These are phyloP conservation scores for Fagopyrum esculentum DNA, from an alignment of 148 eudicot genomes.

Conservation along the genomic window DNA sequence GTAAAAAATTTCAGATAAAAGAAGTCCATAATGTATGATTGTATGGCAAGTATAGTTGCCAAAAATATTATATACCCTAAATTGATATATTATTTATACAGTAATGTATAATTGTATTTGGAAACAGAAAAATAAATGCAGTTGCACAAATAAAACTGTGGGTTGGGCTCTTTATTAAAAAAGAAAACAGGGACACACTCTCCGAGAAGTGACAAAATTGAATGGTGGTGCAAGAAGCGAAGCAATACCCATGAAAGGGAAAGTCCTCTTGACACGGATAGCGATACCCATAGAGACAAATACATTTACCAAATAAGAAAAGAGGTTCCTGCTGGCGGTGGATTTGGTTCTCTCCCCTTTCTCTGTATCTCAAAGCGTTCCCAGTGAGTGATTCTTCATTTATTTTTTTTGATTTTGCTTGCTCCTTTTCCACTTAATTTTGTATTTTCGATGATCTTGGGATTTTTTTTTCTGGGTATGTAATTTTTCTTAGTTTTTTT, in stretches of 20 bases:
- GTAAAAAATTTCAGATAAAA: too few species aligned
- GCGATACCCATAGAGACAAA: slow-evolving; percentile 9
- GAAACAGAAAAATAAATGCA: too few species aligned
- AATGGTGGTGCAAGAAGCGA: slow-evolving; percentile 19
- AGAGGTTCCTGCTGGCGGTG: slow-evolving; percentile 14
- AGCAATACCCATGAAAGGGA: slow-evolving; percentile 13
- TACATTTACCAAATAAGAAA: slow-evolving; percentile 2
- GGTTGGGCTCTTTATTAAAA: neutral
- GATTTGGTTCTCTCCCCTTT: slow-evolving; percentile 3
- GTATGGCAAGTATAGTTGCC: too few species aligned
- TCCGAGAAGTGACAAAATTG: slow-evolving; percentile 26
- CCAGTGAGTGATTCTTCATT: neutral
- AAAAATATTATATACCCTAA: too few species aligned
- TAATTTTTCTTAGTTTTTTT: neutral
- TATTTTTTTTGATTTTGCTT: neutral
- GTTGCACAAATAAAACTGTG: neutral
- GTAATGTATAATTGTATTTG: too few species aligned
- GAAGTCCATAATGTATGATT: too few species aligned
- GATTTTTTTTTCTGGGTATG: neutral
- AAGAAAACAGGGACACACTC: neutral
- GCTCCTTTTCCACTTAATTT: neutral
- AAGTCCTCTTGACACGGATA: slow-evolving; percentile 15
- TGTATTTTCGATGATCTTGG: neutral
- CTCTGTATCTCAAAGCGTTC: neutral
- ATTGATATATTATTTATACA: too few species aligned